A percentile compares a stretch with the other conserved stretches of the same genome.
phyloP scores from a whole-genome alignment of 1,284 basidiomycete genomes.

The Cutaneotrichosporon curvatum region DNA sequence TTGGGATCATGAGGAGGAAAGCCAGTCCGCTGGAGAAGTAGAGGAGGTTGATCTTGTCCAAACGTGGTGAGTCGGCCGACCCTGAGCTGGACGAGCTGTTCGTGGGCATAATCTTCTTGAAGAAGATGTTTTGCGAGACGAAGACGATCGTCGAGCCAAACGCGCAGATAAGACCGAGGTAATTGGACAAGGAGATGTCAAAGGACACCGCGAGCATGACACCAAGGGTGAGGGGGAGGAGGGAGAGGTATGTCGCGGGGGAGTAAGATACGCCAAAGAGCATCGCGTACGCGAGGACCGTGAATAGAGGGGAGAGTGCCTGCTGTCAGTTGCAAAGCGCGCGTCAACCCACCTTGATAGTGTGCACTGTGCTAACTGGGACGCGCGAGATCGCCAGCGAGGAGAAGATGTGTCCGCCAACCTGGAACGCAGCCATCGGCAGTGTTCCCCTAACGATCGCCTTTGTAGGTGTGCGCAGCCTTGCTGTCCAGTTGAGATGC shows the following conservation, averaged over 20 bases:
- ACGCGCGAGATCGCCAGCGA: constrained; percentile 94
- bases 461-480: constrained; percentile 61
- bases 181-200: constrained; percentile 77
- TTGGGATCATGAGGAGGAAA: constrained; percentile 86
- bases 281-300: constrained; percentile 85
- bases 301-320: constrained; percentile 95
- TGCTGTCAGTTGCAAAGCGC: constrained; percentile 42
- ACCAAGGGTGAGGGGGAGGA: constrained; percentile 88
- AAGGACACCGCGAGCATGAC: constrained; percentile 97
- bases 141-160: constrained; percentile 93
- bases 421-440: constrained; percentile 84
- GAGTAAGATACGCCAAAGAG: constrained; percentile 92
- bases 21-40: constrained; percentile 94
- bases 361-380: constrained; percentile 95
- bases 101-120: constrained; percentile 91
- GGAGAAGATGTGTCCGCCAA: constrained; percentile 95
- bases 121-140: constrained; percentile 97
- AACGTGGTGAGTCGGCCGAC: constrained; percentile 50
- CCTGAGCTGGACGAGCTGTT: constrained; percentile 44
- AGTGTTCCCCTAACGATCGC: constrained; percentile 70
- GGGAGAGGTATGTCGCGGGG: constrained; percentile 79
- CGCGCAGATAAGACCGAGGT: constrained; percentile 75
- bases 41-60: constrained; percentile 95
- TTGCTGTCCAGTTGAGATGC: constrained; percentile 50
- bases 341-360: constrained; percentile 75